Evolutionary conservation across 768 basidiomycete species (phyloP).

Genomic region (Pleurotus citrinopileatus): DNA sequence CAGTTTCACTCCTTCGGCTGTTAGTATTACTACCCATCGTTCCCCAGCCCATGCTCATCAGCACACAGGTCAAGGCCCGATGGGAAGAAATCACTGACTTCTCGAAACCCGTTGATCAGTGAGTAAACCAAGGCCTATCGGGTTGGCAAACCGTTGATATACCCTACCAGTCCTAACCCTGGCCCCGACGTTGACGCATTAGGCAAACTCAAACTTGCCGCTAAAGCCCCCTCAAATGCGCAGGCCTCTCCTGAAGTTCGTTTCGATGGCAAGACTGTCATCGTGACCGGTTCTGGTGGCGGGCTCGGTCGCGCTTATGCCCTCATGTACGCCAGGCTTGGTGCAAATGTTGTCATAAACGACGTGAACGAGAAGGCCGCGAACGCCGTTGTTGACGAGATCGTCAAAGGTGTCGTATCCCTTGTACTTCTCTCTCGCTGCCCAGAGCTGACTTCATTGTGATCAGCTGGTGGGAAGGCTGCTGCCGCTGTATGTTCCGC

Average conservation of each 20-base stretch:
- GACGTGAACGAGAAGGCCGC: slow-evolving; percentile 90
- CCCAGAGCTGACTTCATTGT: not conserved
- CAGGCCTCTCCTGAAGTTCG: slow-evolving; percentile 70
- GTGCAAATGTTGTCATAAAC: slow-evolving; percentile 97
- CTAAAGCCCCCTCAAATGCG: slow-evolving; percentile 59
- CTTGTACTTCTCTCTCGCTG: not conserved
- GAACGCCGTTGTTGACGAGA: slow-evolving; percentile 81
- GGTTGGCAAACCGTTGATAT: not conserved
- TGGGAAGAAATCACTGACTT: slow-evolving; percentile 87
- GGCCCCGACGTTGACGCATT: slow-evolving; percentile 60
- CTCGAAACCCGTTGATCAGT: slow-evolving; percentile 59
- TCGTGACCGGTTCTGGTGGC: slow-evolving; percentile 93
- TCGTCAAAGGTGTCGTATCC: slow-evolving; percentile 59
- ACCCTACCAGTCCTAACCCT: slow-evolving; percentile 53
- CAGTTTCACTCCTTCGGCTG: slow-evolving; percentile 92
- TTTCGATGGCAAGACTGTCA: slow-evolving; percentile 87
- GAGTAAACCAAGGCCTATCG: slow-evolving; percentile 24
- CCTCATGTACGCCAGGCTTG: slow-evolving; percentile 84
- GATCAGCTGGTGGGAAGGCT: slow-evolving; percentile 85
- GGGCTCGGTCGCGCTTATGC: slow-evolving; percentile 94
- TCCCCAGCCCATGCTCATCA: not conserved
- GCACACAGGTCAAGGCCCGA: slow-evolving; percentile 67
- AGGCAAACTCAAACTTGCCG: slow-evolving; percentile 62
- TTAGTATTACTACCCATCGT: slow-evolving; percentile 27
- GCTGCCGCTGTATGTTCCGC: slow-evolving; percentile 79